These are phyloP conservation scores for Colletotrichum sp. DNA, from an alignment of 2,329 filamentous ascomycete genomes.

Conservation along the genomic window DNA sequence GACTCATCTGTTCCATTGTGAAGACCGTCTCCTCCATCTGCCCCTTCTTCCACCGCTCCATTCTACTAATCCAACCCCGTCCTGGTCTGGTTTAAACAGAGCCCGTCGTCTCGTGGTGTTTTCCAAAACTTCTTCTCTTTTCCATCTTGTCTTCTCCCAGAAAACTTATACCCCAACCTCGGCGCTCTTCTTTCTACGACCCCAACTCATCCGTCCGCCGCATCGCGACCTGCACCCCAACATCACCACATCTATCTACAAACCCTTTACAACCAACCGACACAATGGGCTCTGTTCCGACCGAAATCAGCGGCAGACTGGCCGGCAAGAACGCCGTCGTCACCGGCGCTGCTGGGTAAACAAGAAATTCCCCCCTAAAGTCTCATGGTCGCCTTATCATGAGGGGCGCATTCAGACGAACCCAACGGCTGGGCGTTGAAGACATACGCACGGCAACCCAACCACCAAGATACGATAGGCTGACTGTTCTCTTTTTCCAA, in stretches of 20 bases:
- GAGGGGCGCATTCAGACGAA: not conserved
- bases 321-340: conserved; percentile 71
- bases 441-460: not conserved
- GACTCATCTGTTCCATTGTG: conserved; percentile 17
- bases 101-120: not conserved
- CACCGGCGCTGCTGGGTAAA: conserved; percentile 86
- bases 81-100: conserved; percentile 10
- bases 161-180: not conserved
- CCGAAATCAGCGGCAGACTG: conserved; percentile 49
- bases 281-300: conserved; percentile 31
- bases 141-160: not conserved
- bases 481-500: not conserved
- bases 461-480: not conserved
- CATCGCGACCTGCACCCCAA: not conserved
- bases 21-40: not conserved
- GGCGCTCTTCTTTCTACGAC: not conserved
- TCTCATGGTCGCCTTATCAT: conserved; percentile 3
- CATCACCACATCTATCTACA: not conserved
- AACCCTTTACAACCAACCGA: not conserved
- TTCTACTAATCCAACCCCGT: conserved; percentile 13
- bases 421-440: not conserved
- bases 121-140: not conserved
- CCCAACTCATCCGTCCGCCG: not conserved
- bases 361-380: not conserved
- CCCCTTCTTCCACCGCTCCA: conserved; percentile 4